These are phyloP conservation scores for Singerocomus inundabilis DNA, from an alignment of 1,284 basidiomycete species.

Conservation along the genomic window DNA sequence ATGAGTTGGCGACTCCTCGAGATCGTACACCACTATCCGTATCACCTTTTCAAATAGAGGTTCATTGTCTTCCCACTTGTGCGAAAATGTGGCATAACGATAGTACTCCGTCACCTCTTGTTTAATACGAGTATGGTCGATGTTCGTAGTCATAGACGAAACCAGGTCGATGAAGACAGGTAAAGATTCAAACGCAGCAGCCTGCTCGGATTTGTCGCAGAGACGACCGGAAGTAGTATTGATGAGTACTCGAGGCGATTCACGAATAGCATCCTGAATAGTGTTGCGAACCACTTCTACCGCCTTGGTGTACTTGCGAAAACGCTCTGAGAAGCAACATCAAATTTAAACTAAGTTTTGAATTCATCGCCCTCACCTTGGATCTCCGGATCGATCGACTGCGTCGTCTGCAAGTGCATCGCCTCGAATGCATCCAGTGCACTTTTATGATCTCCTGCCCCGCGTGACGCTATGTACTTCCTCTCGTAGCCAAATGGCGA, in stretches of 20 bases:
- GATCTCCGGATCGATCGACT: not conserved
- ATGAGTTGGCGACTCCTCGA: not conserved
- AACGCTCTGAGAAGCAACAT: not conserved
- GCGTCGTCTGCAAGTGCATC: not conserved
- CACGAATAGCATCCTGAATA: not conserved
- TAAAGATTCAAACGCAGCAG: not conserved
- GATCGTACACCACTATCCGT: not conserved
- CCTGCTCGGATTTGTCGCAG: not conserved
- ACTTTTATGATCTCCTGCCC: not conserved
- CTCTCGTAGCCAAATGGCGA: not conserved
- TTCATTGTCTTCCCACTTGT: slow-evolving; percentile 4
- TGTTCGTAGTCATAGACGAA: not conserved
- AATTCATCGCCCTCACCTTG: not conserved
- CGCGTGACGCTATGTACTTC: not conserved
- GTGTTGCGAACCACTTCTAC: not conserved
- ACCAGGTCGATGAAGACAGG: not conserved
- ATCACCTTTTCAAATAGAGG: not conserved
- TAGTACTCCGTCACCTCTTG: not conserved
- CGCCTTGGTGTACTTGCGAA: not conserved
- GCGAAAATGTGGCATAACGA: slow-evolving; percentile 1
- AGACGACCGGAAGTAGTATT: not conserved
- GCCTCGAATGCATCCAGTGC: not conserved
- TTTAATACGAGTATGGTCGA: not conserved
- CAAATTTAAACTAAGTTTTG: no score
- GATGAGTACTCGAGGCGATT: slow-evolving; percentile 4